These are phyloP conservation scores for Parastagonospora avenae DNA, from an alignment of 2,329 filamentous ascomycete genomes.

Conservation along the genomic window DNA sequence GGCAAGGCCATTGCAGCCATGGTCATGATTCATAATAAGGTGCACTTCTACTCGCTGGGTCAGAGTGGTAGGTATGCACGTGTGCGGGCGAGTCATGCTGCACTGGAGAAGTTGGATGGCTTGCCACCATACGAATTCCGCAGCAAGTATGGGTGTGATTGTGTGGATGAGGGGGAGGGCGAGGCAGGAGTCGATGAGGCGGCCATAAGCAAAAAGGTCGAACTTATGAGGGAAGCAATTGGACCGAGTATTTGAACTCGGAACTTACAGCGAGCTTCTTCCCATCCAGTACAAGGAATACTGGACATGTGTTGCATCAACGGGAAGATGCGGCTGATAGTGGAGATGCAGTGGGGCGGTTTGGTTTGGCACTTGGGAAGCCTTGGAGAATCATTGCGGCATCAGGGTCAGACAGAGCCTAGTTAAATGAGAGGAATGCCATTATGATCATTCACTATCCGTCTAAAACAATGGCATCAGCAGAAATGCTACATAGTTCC, in stretches of 20 bases:
- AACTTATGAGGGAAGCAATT: constrained; percentile 22
- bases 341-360: no score
- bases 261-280: no score
- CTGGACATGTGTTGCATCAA: no score
- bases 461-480: no score
- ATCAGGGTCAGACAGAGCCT: no score
- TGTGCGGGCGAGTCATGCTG: constrained; percentile 66
- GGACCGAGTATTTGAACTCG: constrained; percentile 19
- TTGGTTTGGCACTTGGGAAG: no score
- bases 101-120: constrained; percentile 57
- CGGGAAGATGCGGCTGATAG: no score
- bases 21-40: constrained; percentile 74
- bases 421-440: no score
- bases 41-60: constrained; percentile 66
- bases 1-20: constrained; percentile 65
- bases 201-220: constrained; percentile 6
- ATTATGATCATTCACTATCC: no score
- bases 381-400: no score
- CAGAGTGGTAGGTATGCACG: constrained; percentile 76
- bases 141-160: constrained; percentile 67
- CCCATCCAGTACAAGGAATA: no score
- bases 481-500: no score
- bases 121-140: constrained; percentile 64
- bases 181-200: background rate
- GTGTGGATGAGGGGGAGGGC: constrained; percentile 42